Base-by-base conservation (phyloP, 306 rosid genomes). In the Erythrophleum fordii region DNA sequence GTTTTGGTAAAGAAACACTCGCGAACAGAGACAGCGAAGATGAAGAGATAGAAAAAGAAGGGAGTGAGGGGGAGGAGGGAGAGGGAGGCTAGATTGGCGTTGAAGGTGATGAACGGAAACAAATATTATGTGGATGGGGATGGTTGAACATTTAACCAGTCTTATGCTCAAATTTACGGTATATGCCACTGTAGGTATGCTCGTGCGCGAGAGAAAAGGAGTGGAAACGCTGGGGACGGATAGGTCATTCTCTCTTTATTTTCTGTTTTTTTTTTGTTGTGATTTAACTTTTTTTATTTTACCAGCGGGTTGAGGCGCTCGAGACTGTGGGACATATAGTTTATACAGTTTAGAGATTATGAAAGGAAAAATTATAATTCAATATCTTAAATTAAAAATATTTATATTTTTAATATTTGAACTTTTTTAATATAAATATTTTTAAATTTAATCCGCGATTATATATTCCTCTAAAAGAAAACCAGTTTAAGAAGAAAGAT, bases 81-180 rank as follows among this genome's bases (percentile, higher is more conserved):
- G 2, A 11, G 44, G 37, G 25, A 20, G 67, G 42, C 52, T 34
- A 29, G 86, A 68, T 51, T 29, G 85, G 61, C 58, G 79, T 72
- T 35, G 80, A 77, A 72, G 87, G 80, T 51, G 84, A 48, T 3
- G 60, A 62, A 67, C 44, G 72, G 22, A 70, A 61, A 75, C 78
- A 61, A 10, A 9, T 72, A 58, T 75, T 58, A n/a, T 75, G 73
- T 34, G 76, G 85, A 22, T 56, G 70, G 17, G 48, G 76, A 71
- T 69, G 65, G 82, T 75, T 71, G 69, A 71, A 76, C 51, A 42
- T 14, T 71, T 76, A 69, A 37, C 87, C 76, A 42, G 55, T 34
- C 53, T 10, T 29, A 0, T 28, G 12, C 52, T 53, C 34, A n/a
- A 35, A 80, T 64, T 80, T 80, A 73, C 68, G 59, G 8, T 25